These are phyloP conservation scores for Microthlaspi erraticum DNA, from an alignment of 345 rosid genomes.

Conservation along the genomic window DNA sequence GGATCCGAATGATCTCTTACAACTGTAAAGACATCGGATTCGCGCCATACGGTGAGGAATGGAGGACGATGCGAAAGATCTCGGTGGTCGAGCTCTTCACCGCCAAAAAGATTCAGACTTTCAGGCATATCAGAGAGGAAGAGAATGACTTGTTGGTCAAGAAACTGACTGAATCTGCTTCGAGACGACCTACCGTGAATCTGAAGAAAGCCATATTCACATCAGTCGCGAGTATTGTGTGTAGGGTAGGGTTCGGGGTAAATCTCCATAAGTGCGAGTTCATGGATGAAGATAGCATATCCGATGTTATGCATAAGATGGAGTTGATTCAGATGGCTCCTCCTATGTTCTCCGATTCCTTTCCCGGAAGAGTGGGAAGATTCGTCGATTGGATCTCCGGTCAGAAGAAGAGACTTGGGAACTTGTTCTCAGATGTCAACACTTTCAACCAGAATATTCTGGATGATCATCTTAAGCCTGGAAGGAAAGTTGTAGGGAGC, in stretches of 20 bases:
- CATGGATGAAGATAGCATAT: not conserved
- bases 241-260: not conserved
- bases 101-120: conserved; percentile 21
- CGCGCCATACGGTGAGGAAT: conserved; percentile 23
- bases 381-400: conserved; percentile 29
- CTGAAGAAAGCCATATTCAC: conserved; percentile 20
- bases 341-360: conserved; percentile 35
- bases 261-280: conserved; percentile 27
- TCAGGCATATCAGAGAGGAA: conserved; percentile 18
- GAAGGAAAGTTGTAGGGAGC: not conserved
- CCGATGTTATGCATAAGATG: conserved; percentile 17
- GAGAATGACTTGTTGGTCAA: conserved; percentile 32
- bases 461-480: conserved; percentile 35
- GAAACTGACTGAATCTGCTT: conserved; percentile 9
- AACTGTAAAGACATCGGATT: conserved; percentile 29
- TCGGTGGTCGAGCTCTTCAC: conserved; percentile 21
- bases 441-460: conserved; percentile 29
- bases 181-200: not conserved
- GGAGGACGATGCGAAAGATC: conserved; percentile 32
- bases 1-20: conserved; percentile 15
- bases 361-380: conserved; percentile 28
- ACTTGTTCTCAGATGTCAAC: conserved; percentile 6
- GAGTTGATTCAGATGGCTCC: too few relatives aligned
- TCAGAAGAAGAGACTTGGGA: not conserved
- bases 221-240: conserved; percentile 5